A percentile compares a stretch with the other conserved stretches of the same genome.
phyloP scores from a whole-genome alignment of 495 filamentous ascomycete genomes.

The Penicillium atrosanguineum region DNA sequence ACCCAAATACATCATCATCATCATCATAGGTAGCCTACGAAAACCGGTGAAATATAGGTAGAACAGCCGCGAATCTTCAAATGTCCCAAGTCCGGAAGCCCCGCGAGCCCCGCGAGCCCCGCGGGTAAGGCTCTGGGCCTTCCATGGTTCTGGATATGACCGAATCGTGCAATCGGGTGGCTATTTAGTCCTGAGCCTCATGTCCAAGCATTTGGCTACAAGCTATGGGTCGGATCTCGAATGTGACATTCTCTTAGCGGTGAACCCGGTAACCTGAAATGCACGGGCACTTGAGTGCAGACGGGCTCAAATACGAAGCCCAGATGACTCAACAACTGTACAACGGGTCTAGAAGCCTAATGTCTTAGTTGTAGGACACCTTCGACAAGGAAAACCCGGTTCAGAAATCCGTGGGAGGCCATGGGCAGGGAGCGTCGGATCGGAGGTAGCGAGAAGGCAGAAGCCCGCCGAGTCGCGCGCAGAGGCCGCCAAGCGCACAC shows the following conservation, averaged over 20 bases:
- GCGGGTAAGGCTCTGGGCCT: neutral
- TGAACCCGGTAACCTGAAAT: neutral
- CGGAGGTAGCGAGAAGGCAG: slow-evolving; percentile 3
- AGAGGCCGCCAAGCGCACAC: neutral
- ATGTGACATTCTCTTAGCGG: neutral
- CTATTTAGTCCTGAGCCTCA: neutral
- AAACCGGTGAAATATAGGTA: too few relatives aligned
- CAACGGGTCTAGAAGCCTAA: neutral
- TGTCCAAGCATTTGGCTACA: too few relatives aligned
- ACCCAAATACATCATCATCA: too few relatives aligned
- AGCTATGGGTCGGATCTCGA: neutral
- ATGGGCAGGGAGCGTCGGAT: neutral
- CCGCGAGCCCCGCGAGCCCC: neutral
- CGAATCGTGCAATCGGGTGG: neutral
- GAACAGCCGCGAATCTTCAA: too few relatives aligned
- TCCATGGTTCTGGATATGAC: neutral
- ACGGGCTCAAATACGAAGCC: neutral
- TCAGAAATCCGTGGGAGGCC: neutral
- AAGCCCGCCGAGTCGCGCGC: neutral
- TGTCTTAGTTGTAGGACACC: too few relatives aligned
- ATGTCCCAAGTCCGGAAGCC: neutral
- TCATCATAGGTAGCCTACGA: too few relatives aligned
- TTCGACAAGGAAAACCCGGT: too few relatives aligned
- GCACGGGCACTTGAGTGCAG: neutral
- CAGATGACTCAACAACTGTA: neutral